Evolutionary conservation across 2,329 filamentous ascomycete species (phyloP).

Genomic region (Trichoderma sp.): DNA sequence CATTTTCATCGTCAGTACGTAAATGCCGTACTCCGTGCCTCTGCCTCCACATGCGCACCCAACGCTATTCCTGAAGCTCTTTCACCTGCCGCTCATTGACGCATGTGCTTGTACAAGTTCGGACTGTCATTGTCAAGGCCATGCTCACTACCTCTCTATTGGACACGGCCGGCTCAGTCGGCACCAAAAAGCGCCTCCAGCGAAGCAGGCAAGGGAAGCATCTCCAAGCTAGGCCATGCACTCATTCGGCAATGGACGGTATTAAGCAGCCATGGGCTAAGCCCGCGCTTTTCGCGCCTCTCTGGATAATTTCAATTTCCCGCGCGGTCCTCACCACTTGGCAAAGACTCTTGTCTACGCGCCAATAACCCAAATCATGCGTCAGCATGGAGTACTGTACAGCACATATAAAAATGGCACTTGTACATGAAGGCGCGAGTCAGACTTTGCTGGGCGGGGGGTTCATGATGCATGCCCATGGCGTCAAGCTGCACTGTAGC

Average conservation of each 20-base stretch:
- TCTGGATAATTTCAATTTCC: not conserved
- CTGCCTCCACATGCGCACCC: not conserved
- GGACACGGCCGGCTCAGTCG: slow-evolving; percentile 5
- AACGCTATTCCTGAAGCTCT: slow-evolving; percentile 8
- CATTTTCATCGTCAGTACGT: not conserved
- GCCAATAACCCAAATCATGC: not conserved
- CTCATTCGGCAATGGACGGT: not conserved
- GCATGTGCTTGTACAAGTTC: not conserved
- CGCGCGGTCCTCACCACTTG: not conserved
- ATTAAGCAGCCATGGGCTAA: not conserved
- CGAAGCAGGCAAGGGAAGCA: not conserved
- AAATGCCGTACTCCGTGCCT: not conserved
- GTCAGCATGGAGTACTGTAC: no score
- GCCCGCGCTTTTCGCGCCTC: slow-evolving; percentile 8
- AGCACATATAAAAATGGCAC: not conserved
- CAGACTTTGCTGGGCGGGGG: not conserved
- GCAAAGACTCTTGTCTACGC: not conserved
- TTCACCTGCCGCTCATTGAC: not conserved
- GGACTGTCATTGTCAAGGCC: not conserved
- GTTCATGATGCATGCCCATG: not conserved
- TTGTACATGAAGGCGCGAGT: not conserved
- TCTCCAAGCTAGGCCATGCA: not conserved
- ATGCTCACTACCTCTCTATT: not conserved
- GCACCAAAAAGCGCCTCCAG: not conserved
- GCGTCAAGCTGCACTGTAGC: not conserved